Base-by-base conservation (phyloP, 2,329 filamentous ascomycete species). In the Epichloe festucae region DNA sequence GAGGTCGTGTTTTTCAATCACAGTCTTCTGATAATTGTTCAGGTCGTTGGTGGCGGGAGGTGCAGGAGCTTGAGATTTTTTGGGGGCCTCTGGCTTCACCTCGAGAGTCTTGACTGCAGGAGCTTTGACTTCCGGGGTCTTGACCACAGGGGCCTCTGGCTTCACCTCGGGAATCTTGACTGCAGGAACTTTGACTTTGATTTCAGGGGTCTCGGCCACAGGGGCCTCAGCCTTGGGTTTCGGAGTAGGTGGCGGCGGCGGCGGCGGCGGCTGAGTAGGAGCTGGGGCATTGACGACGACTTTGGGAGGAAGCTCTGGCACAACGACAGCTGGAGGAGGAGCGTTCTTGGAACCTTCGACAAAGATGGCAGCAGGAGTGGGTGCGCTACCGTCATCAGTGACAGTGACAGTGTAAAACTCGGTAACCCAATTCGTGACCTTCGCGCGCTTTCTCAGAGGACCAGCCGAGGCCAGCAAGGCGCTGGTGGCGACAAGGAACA, bases 1-100 rank as follows among this genome's bases (percentile, higher is more conserved):
- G 50, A 84, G 62, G 72, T 96, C 96, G 82, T 97, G 93, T 65
- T 87, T 80, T 60, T 82, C 73, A 48, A 91, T 60, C 48, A 76
- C 75, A 14, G 68, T 63, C 52, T 65, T 65, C 52, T 60, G 38
- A 53, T 73, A 69, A 50, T 66, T 57, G 42, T 52, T 52, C 38
- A 42, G n/a, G 40, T 19, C 44, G 21, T 23, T 10, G 12, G 50
- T 19, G 27, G 8, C 4, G 15, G 50, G 15, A 35, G 36, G 11
- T n/a, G 47, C 14, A 34, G 46, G 3, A 11, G 53, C 50, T 11
- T 57, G 43, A 19, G 57, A 51, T 3, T 23, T 3, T 5, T 23
- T 19, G 21, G 46, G 6, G 12, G 41, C 3, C 11, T 12, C 19
- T 36, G 49, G 31, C 38, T 15, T 14, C 21, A 34, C 15, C 15